Conservation (phyloP, 129 eudicot genomes). For the Sambucus nigra region DNA sequence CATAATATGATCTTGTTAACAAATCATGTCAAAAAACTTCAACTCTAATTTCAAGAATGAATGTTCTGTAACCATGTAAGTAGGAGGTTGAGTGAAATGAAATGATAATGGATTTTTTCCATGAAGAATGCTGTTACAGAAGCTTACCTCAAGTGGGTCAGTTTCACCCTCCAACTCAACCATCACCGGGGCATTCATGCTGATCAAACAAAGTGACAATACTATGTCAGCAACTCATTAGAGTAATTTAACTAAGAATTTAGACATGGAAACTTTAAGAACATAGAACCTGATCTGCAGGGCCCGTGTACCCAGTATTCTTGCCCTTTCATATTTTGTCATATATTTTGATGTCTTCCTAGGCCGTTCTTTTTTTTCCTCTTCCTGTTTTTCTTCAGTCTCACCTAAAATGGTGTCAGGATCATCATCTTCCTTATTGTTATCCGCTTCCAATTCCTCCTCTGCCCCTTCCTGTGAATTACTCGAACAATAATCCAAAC, state of each 20-base stretch:
- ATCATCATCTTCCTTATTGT: conserved; percentile 41
- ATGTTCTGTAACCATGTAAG: no score
- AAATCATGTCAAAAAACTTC: no score
- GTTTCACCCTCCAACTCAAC: conserved; percentile 98
- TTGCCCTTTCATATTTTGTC: conserved; percentile 94
- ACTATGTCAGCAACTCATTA: background rate
- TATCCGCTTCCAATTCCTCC: conserved; percentile 51
- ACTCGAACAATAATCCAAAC: background rate
- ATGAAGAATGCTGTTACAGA: background rate
- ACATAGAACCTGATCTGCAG: conserved; percentile 66
- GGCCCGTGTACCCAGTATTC: conserved; percentile 92
- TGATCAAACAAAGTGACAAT: conserved; percentile 15
- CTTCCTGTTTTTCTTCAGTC: conserved; percentile 48
- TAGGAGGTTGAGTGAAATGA: background rate
- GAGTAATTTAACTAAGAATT: background rate
- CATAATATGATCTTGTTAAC: no score
- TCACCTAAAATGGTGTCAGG: conserved; percentile 57
- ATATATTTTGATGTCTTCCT: conserved; percentile 87
- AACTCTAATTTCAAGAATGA: no score
- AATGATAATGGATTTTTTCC: background rate
- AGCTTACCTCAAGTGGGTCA: conserved; percentile 88
- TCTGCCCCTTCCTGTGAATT: conserved; percentile 75
- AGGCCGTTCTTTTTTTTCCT: conserved; percentile 43
- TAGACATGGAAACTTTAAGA: no score
- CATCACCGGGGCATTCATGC: conserved; percentile 99